Base-by-base conservation (phyloP, 768 basidiomycete genomes). In the Termitomyces sp. region DNA sequence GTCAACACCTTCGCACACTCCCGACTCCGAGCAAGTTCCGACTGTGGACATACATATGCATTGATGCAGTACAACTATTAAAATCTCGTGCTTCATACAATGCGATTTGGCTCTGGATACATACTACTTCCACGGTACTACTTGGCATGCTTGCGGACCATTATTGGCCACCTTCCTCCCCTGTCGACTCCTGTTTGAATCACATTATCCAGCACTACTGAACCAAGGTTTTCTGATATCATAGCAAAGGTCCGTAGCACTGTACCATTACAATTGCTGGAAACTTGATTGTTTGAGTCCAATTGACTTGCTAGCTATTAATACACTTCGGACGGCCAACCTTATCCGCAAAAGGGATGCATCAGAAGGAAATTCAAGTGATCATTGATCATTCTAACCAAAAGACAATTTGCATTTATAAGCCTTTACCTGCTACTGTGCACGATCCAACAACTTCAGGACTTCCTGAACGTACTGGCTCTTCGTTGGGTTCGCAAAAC, bases 1-100 rank as follows among this genome's bases (percentile, higher is more conserved):
- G 65, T 24, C 66, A 62, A 48, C 20, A 52, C 32, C 65, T 53
- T 66, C 45, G 54, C 61, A 49, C 45, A 40, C 40, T 53, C 54
- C 61, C 54, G 35, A 35, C 24, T 35, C 33, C 49, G 33, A 50
- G 48, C 14, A 47, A 47, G 28, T 48, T 48, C n/a, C 47, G 30
- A n/a, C 8, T 18, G 24, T 26, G 26, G 26, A 26, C 26, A 26
- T 26, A 26, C 26, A 26, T 4, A 26, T 26, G 26, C 4, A 26
- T 26, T 4, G 4, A 26, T 4, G 26, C 26, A 26, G 26, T 26
- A 26, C 26, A 26, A 26, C 4, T 26, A 26, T 26, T 26, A 26
- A 26, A 26, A 26, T 26, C 26, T 26, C 30, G 6, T 7, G 3
- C 6, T n/a, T n/a, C 16, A 38, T 38, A 38, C 38, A 8, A 40